These are phyloP conservation scores for Phytophthora constricta DNA, from an alignment of 352 stramenopile species.

Conservation along the genomic window DNA sequence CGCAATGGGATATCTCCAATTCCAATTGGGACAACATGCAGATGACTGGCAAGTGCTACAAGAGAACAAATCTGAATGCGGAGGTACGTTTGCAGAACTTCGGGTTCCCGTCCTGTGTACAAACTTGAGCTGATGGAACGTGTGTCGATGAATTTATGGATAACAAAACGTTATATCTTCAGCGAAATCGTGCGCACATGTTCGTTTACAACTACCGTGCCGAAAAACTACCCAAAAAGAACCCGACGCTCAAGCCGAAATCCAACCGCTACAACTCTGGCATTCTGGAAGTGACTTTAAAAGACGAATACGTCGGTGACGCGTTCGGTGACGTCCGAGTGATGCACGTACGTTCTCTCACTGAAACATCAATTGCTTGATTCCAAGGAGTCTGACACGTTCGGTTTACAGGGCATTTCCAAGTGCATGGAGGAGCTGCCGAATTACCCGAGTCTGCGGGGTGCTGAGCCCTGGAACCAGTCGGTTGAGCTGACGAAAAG, in stretches of 20 bases:
- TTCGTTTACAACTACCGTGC: constrained; percentile 88
- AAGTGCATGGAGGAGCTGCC: constrained; percentile 83
- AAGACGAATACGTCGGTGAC: constrained; percentile 68
- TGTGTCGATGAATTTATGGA: not conserved
- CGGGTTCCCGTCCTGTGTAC: no score
- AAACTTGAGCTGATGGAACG: not conserved
- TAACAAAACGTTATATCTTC: not conserved
- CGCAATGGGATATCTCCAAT: constrained; percentile 67
- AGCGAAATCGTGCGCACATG: constrained; percentile 82
- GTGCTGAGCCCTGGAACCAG: constrained; percentile 67
- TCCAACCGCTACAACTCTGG: constrained; percentile 83
- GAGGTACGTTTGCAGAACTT: no score
- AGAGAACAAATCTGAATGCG: constrained; percentile 77
- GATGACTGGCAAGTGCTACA: constrained; percentile 76
- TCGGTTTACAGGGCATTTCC: constrained; percentile 48
- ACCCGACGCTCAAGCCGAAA: constrained; percentile 71
- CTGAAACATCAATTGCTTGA: no score
- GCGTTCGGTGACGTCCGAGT: constrained; percentile 76
- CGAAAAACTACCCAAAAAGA: constrained; percentile 85
- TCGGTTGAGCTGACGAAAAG: constrained; percentile 59
- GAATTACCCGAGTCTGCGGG: constrained; percentile 67
- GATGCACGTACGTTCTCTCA: constrained; percentile 46
- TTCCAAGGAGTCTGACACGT: no score
- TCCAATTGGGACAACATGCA: constrained; percentile 81
- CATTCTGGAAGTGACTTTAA: constrained; percentile 73